These are phyloP conservation scores for Triticum monococcum DNA, from an alignment of 176 grass and related monocot genomes.

Conservation along the genomic window DNA sequence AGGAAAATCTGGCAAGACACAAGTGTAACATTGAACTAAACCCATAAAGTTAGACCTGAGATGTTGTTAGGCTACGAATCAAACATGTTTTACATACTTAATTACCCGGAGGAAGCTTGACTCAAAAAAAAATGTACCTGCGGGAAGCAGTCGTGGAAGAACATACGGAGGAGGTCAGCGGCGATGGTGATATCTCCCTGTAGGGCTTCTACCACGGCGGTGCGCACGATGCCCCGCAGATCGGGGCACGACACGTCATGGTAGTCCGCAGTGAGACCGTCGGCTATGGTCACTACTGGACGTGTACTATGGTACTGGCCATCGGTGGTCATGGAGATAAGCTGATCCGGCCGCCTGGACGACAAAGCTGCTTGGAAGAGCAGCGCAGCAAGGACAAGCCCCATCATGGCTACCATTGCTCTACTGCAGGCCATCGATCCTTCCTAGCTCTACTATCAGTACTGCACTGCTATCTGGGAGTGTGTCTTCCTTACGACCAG, in stretches of 20 bases:
- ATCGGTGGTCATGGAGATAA: neutral
- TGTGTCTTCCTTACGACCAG: neutral
- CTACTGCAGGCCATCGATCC: neutral
- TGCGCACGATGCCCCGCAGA: slow-evolving; percentile 28
- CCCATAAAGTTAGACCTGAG: too few relatives aligned
- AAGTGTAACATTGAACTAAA: too few relatives aligned
- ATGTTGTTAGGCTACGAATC: too few relatives aligned
- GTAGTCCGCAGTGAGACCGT: slow-evolving; percentile 27
- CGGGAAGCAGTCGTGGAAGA: slow-evolving; percentile 60
- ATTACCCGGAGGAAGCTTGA: too few relatives aligned
- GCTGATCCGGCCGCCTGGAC: neutral
- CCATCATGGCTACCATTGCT: neutral
- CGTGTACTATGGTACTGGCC: neutral
- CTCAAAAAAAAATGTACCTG: neutral
- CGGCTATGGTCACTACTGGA: neutral
- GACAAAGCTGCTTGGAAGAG: neutral
- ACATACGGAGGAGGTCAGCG: slow-evolving; percentile 45
- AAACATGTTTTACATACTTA: too few relatives aligned
- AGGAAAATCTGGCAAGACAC: too few relatives aligned
- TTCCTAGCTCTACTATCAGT: neutral
- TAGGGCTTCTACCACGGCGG: slow-evolving; percentile 1
- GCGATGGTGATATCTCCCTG: slow-evolving; percentile 33
- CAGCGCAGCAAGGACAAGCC: neutral
- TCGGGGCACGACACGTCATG: slow-evolving; percentile 35
- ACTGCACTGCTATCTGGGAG: neutral